Percentiles rank a stretch among this genome's conserved stretches.
phyloP scores from a whole-genome alignment of 2,329 filamentous ascomycete species.

The Fusarium bactridioides region DNA sequence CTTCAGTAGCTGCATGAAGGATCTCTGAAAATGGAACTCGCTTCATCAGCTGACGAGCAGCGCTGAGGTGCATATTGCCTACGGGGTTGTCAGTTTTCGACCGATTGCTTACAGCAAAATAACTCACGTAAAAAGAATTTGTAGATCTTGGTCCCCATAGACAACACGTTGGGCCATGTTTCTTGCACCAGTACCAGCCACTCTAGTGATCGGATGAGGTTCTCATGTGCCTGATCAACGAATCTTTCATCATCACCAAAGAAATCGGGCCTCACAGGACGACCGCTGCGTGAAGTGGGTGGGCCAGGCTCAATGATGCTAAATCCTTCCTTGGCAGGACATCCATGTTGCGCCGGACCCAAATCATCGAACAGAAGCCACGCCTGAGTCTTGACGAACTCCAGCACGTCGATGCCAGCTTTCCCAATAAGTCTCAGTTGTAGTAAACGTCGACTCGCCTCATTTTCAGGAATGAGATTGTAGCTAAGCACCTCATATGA shows the following conservation, averaged over 20 bases:
- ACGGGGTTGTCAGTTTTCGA: constrained; percentile 10
- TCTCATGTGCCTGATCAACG: constrained; percentile 69
- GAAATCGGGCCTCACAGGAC: constrained; percentile 74
- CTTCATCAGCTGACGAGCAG: constrained; percentile 61
- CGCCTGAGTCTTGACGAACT: constrained; percentile 77
- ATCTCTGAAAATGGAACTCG: constrained; percentile 60
- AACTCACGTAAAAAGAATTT: constrained; percentile 83
- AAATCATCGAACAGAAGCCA: constrained; percentile 60
- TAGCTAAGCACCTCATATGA: constrained; percentile 76
- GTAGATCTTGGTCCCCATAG: constrained; percentile 75
- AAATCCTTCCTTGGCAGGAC: constrained; percentile 56
- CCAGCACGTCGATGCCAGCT: constrained; percentile 74
- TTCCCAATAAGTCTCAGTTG: constrained; percentile 79
- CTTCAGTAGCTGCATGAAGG: constrained; percentile 51
- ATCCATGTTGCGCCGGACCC: constrained; percentile 42
- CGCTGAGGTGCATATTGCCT: constrained; percentile 61
- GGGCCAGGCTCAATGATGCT: constrained; percentile 57
- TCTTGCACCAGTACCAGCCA: constrained; percentile 83
- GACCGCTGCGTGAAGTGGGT: constrained; percentile 54
- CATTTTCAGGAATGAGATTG: constrained; percentile 77
- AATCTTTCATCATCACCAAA: constrained; percentile 67
- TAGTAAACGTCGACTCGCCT: constrained; percentile 68
- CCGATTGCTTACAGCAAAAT: background rate
- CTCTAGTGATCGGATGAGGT: constrained; percentile 80
- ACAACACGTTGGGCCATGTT: constrained; percentile 75